These are phyloP conservation scores for Plasmodium gonderi DNA, from an alignment of 169 alveolate genomes.

Conservation along the genomic window DNA sequence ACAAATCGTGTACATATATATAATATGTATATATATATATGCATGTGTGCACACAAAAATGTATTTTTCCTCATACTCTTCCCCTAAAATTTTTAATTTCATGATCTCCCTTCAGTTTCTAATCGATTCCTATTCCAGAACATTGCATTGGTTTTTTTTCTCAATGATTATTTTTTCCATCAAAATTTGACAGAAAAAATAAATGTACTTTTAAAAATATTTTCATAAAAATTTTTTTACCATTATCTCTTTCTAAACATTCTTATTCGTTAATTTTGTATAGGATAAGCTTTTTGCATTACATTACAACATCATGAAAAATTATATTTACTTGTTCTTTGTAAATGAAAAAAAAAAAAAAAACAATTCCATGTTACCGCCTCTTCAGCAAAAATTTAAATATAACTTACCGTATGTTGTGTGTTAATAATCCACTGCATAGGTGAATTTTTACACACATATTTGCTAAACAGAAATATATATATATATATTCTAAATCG, in stretches of 20 bases:
- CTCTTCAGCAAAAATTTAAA: neutral
- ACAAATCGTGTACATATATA: neutral
- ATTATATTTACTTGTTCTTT: neutral
- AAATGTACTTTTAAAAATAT: neutral
- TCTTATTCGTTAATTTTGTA: neutral
- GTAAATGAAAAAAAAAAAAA: neutral
- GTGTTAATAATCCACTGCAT: neutral
- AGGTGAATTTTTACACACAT: slow-evolving; percentile 28
- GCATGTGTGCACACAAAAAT: neutral
- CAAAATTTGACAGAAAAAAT: neutral
- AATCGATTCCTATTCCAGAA: neutral
- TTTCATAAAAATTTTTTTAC: neutral
- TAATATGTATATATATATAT: neutral
- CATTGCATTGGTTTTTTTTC: slow-evolving; percentile 14
- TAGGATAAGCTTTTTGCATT: neutral
- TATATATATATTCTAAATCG: no score
- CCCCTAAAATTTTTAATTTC: neutral
- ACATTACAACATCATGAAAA: neutral
- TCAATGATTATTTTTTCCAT: neutral
- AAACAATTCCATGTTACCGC: neutral
- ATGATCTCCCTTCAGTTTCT: neutral
- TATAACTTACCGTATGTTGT: neutral
- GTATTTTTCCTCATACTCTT: neutral
- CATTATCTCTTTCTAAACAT: neutral
- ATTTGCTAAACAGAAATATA: no score